Conservation (phyloP, 768 basidiomycete genomes). For the Mrakia blollopis region DNA sequence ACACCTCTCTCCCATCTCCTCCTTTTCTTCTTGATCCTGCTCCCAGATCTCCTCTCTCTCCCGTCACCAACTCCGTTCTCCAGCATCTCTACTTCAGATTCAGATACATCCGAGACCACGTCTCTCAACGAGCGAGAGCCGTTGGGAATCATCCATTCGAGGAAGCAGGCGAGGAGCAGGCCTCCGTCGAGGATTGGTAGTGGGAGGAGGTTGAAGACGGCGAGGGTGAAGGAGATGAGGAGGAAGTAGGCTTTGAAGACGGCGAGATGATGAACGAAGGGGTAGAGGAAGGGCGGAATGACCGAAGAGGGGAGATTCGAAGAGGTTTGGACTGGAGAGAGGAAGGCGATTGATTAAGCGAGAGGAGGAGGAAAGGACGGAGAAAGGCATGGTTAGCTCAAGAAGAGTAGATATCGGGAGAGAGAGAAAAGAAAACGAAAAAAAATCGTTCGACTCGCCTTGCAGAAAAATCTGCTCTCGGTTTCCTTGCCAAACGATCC, state of each 20-base stretch:
- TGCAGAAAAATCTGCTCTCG: neutral
- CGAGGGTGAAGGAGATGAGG: conserved; percentile 29
- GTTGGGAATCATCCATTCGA: conserved; percentile 18
- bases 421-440: no score
- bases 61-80: neutral
- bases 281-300: neutral
- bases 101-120: neutral
- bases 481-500: conserved; percentile 26
- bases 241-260: conserved; percentile 19
- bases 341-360: no score
- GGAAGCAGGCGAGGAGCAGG: neutral
- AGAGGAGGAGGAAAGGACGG: neutral
- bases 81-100: neutral
- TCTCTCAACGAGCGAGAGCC: neutral
- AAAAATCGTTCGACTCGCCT: neutral
- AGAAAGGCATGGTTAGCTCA: neutral
- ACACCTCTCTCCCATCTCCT: neutral
- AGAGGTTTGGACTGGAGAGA: conserved; percentile 15
- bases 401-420: neutral
- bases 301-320: neutral
- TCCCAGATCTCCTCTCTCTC: neutral
- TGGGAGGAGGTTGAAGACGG: conserved; percentile 28
- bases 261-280: neutral
- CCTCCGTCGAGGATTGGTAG: conserved; percentile 28
- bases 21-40: neutral